Evolutionary conservation across 179 eudicot species (phyloP).

Genomic region (Gypsophila paniculata): DNA sequence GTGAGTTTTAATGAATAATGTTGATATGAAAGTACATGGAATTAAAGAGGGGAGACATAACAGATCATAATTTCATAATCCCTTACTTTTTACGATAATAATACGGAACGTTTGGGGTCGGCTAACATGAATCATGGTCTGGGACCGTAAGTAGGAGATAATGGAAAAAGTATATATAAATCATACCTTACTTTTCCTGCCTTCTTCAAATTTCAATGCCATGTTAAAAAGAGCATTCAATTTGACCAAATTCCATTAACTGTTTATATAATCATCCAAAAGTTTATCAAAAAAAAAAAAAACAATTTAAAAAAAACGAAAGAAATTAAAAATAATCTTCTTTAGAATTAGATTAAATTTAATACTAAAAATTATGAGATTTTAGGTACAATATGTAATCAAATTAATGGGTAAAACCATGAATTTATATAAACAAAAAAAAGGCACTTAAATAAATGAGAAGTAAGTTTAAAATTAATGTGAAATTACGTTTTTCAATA

Average conservation of each 20-base stretch:
- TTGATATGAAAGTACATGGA: too few relatives aligned
- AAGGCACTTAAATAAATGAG: conserved; percentile 10
- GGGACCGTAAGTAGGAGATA: too few relatives aligned
- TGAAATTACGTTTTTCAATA: conserved; percentile 2
- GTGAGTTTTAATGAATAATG: neutral
- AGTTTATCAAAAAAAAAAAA: neutral
- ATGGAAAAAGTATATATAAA: neutral
- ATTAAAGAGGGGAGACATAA: too few relatives aligned
- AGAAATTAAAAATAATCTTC: too few relatives aligned
- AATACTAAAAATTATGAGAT: neutral
- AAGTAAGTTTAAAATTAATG: conserved; percentile 7
- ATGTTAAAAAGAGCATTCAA: conserved; percentile 21
- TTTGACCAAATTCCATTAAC: conserved; percentile 24
- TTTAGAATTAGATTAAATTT: too few relatives aligned
- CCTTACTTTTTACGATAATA: too few relatives aligned
- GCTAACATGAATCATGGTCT: too few relatives aligned
- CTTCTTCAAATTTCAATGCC: conserved; percentile 31
- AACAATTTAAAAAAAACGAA: too few relatives aligned
- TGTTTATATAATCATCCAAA: conserved; percentile 15
- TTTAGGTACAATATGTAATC: neutral
- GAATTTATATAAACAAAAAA: neutral
- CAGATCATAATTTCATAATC: too few relatives aligned
- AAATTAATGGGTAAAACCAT: neutral
- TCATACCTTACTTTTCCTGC: conserved; percentile 34
- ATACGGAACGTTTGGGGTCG: too few relatives aligned